A percentile compares a stretch with the other conserved stretches of the same genome.
Conservation (phyloP, 2,329 filamentous ascomycete species). For the Dactylellina parvicollis region DNA sequence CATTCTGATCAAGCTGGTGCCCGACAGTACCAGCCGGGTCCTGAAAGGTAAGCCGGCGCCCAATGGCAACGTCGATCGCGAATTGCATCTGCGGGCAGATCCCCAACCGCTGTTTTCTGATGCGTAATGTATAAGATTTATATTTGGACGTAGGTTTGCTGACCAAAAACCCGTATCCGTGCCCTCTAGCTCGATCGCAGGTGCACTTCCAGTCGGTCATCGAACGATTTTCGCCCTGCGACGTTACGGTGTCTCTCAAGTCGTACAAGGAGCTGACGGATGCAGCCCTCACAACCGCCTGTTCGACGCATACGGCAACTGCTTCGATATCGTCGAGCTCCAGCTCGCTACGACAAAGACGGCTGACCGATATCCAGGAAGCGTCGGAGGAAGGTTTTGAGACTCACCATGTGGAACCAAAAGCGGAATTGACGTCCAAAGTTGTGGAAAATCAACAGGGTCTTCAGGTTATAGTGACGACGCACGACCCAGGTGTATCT, state of each 20-base stretch:
- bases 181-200: conserved; percentile 57
- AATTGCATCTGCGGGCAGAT: neutral
- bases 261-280: conserved; percentile 83
- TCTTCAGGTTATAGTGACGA: conserved; percentile 58
- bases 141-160: neutral
- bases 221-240: conserved; percentile 82
- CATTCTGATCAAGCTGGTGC: conserved; percentile 90
- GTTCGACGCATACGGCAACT: conserved; percentile 86
- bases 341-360: conserved; percentile 78
- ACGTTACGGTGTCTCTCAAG: conserved; percentile 81
- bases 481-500: conserved; percentile 56
- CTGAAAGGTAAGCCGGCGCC: conserved; percentile 78
- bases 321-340: conserved; percentile 85
- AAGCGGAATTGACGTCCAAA: conserved; percentile 40
- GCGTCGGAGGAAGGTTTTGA: conserved; percentile 78
- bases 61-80: conserved; percentile 2
- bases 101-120: neutral
- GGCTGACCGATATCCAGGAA: conserved; percentile 92
- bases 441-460: conserved; percentile 52
- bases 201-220: conserved; percentile 75
- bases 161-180: neutral
- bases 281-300: conserved; percentile 84
- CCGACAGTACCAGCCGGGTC: conserved; percentile 87
- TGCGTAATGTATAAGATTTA: too few species aligned
- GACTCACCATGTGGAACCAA: conserved; percentile 20